phyloP scores from a whole-genome alignment of 2,329 filamentous ascomycete species.

The Arthrobotrys entomopaga region DNA sequence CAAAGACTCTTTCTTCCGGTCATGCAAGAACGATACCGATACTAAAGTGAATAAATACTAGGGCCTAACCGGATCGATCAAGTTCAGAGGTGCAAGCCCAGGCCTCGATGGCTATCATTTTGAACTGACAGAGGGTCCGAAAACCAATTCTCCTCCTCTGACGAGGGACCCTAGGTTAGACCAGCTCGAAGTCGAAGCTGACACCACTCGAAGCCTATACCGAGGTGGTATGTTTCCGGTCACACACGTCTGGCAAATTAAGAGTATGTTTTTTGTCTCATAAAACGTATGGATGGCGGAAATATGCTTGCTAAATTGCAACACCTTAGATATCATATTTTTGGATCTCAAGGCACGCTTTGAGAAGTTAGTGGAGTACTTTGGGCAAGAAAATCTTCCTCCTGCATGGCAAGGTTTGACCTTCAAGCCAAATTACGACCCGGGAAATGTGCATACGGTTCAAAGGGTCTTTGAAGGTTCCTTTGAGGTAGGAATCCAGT shows the following conservation, averaged over 20 bases:
- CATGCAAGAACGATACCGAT: neutral
- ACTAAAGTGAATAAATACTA: neutral
- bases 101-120: conserved; percentile 83
- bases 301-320: neutral
- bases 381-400: conserved; percentile 74
- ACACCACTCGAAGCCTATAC: conserved; percentile 64
- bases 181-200: conserved; percentile 79
- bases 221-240: conserved; percentile 74
- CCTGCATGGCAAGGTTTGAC: conserved; percentile 88
- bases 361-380: conserved; percentile 69
- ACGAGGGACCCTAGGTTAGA: conserved; percentile 71
- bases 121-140: conserved; percentile 76
- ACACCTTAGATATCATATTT: conserved; percentile 68
- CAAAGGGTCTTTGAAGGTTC: conserved; percentile 90
- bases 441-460: conserved; percentile 84
- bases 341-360: conserved; percentile 72
- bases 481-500: conserved; percentile 70
- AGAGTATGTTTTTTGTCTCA: conserved; percentile 65
- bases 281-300: neutral
- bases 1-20: neutral
- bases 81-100: conserved; percentile 74
- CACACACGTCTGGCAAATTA: conserved; percentile 83
- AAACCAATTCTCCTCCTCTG: conserved; percentile 69
- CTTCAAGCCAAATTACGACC: conserved; percentile 73
- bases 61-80: conserved; percentile 72